These are phyloP conservation scores for Metarhizium rileyi DNA, from an alignment of 2,329 filamentous ascomycete species.

Conservation along the genomic window DNA sequence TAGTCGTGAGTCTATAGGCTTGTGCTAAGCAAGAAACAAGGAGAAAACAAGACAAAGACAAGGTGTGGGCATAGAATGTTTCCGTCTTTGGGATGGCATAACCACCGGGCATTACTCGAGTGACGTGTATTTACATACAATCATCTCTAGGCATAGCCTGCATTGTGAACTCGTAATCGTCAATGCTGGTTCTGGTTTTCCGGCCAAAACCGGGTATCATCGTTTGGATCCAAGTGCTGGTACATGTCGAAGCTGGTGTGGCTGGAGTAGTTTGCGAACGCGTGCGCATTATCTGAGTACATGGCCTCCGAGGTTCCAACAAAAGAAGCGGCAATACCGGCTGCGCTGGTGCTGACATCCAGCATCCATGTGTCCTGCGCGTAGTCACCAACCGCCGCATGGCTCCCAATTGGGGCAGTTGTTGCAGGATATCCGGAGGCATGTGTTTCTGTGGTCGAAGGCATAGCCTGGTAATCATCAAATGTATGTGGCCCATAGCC, in stretches of 20 bases:
- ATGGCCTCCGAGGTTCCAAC: background rate
- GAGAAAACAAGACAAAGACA: background rate
- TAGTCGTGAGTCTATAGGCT: background rate
- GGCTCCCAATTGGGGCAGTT: background rate
- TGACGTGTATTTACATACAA: background rate
- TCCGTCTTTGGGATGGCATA: background rate
- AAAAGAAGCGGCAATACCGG: background rate
- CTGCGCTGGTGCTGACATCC: background rate
- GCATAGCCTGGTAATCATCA: background rate
- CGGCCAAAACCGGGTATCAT: background rate
- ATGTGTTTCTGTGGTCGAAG: background rate
- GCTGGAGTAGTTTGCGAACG: background rate
- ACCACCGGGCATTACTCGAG: background rate
- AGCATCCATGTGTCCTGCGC: background rate
- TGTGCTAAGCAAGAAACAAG: background rate
- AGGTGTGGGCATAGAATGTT: background rate
- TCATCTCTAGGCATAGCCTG: background rate
- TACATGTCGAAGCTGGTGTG: constrained; percentile 1
- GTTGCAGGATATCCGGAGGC: background rate
- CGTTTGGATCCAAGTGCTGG: background rate
- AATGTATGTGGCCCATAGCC: background rate
- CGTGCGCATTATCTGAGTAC: background rate
- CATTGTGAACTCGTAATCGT: background rate
- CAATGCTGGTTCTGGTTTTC: background rate
- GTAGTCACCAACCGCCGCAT: background rate